Conservation (phyloP, 1,139 yeast genomes). For the Hyphopichia wangnamkhiaoensis region DNA sequence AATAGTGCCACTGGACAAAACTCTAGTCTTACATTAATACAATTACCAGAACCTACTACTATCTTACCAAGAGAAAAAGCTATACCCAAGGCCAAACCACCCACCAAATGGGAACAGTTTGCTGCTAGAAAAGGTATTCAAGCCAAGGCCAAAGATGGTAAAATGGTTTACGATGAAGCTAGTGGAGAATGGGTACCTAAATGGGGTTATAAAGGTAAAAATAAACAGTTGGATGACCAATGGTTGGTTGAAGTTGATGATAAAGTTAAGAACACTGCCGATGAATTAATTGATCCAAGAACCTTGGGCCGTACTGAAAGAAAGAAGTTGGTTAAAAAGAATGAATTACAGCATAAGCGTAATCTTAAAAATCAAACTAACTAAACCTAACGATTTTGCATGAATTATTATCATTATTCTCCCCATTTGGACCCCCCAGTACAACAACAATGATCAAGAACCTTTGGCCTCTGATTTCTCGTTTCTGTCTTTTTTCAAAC, state of each 20-base stretch:
- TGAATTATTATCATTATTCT: too few species aligned
- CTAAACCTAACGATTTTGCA: conserved; percentile 2
- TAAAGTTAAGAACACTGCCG: conserved; percentile 59
- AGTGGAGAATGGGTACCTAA: conserved; percentile 95
- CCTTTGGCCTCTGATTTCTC: too few species aligned
- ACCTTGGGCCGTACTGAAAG: conserved; percentile 77
- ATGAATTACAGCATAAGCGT: conserved; percentile 82
- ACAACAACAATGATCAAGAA: too few species aligned
- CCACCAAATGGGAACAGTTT: conserved; percentile 95
- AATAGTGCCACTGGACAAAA: conserved; percentile 62
- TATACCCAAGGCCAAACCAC: conserved; percentile 87
- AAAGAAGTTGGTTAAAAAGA: conserved; percentile 82
- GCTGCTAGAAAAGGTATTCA: conserved; percentile 95
- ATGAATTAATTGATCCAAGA: conserved; percentile 87
- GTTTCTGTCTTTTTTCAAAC: too few species aligned
- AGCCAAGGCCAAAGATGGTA: conserved; percentile 87
- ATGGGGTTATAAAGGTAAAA: conserved; percentile 97
- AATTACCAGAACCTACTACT: conserved; percentile 82
- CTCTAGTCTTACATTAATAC: conserved; percentile 78
- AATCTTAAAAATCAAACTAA: conserved; percentile 51
- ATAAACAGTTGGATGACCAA: conserved; percentile 82
- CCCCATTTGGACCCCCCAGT: neutral
- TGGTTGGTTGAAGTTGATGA: conserved; percentile 97
- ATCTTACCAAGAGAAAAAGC: conserved; percentile 93
- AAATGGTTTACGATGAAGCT: conserved; percentile 86